phyloP scores from a whole-genome alignment of 306 rosid species.

The Trichosanthes truncata region DNA sequence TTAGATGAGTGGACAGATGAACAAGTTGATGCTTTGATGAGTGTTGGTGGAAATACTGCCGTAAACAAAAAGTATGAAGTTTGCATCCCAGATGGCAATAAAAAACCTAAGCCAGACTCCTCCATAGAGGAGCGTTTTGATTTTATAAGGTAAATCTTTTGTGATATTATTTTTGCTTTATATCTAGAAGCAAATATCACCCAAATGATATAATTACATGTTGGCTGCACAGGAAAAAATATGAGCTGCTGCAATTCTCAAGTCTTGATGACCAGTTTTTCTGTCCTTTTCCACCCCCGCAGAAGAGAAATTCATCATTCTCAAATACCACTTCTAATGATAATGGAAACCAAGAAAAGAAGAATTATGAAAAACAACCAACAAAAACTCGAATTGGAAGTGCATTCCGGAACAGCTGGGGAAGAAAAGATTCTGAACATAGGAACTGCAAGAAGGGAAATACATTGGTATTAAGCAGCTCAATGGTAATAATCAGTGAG shows the following conservation, averaged over 20 bases:
- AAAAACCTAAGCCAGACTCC: constrained; percentile 64
- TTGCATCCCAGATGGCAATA: constrained; percentile 34
- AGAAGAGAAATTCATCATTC: constrained; percentile 24
- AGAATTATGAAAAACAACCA: constrained; percentile 33
- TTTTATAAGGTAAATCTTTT: constrained; percentile 50
- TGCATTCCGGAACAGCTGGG: constrained; percentile 66
- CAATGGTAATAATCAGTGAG: constrained; percentile 38
- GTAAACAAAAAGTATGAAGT: constrained; percentile 76
- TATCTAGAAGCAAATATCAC: not conserved
- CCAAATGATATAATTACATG: not conserved
- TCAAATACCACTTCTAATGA: constrained; percentile 19
- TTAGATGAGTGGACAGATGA: constrained; percentile 88
- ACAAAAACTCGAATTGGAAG: constrained; percentile 53
- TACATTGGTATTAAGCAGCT: constrained; percentile 31
- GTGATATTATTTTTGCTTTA: not conserved
- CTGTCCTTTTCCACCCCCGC: constrained; percentile 32
- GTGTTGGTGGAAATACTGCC: constrained; percentile 56
- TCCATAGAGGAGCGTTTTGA: constrained; percentile 64
- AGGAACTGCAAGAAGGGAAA: constrained; percentile 44
- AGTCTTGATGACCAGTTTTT: constrained; percentile 16
- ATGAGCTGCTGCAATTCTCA: constrained; percentile 50
- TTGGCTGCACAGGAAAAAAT: constrained; percentile 59
- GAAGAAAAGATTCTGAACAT: constrained; percentile 59
- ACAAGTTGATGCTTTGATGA: constrained; percentile 51
- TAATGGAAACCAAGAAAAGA: constrained; percentile 32